These are phyloP conservation scores for Alternaria arborescens DNA, from an alignment of 2,329 filamentous ascomycete genomes.

Conservation along the genomic window DNA sequence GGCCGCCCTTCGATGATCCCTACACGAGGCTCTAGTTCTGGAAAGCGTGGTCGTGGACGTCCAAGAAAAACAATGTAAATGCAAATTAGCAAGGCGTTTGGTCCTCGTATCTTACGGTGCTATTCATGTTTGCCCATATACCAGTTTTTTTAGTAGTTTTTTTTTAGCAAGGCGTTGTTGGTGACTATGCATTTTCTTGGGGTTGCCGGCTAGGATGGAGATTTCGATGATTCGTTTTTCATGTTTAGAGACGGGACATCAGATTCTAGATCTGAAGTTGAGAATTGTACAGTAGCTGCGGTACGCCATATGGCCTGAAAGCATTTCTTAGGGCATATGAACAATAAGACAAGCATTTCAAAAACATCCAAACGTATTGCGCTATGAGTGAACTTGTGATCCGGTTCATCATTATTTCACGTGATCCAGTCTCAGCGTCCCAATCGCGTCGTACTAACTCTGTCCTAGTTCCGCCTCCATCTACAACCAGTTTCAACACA, in stretches of 20 bases:
- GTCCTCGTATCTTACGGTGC: background rate
- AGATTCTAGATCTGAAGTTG: background rate
- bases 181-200: background rate
- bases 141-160: background rate
- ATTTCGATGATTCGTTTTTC: background rate
- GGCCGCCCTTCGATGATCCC: constrained; percentile 33
- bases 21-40: constrained; percentile 31
- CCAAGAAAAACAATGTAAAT: constrained; percentile 33
- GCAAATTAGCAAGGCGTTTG: background rate
- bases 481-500: constrained; percentile 4
- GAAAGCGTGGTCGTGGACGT: constrained; percentile 35
- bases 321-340: background rate
- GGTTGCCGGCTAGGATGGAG: background rate
- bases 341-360: background rate
- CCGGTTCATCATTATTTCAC: background rate
- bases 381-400: too few species aligned
- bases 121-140: background rate
- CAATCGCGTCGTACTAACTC: constrained; percentile 4
- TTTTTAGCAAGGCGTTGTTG: constrained; percentile 1
- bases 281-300: background rate
- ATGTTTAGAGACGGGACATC: background rate
- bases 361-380: background rate
- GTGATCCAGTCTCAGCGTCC: constrained; percentile 11
- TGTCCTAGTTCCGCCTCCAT: background rate
- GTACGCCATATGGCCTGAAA: background rate